Base-by-base conservation (phyloP, 108 stramenopile genomes). In the Skeletonema potamos region DNA sequence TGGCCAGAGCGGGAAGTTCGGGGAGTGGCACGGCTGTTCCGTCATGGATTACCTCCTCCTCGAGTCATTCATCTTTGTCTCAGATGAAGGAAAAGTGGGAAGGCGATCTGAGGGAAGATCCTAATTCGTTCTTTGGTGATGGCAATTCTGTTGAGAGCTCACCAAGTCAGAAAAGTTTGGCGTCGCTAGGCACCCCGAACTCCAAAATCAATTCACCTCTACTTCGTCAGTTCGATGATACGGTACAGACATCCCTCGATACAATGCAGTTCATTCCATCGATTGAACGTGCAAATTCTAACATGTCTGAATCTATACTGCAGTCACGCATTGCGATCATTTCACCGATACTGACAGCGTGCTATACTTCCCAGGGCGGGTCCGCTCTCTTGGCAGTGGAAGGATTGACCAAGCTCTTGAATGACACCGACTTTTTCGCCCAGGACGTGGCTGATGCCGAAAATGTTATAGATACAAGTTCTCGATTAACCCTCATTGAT, bases 321-420 rank as follows among this genome's bases (percentile, higher is more conserved):
- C 85, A 91, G 66, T 62, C 81, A 27, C 70, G 91, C 46, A 72
- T 81, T 58, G 74, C 92, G 0, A 69, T 89, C 27, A 66, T 95
- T 46, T 85, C 84, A 7, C 94, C 94, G 1, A 85, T 93, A 54
- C 68, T 95, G 9, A 93, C 94, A 11, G 82, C 94, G n/a, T 93
- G 90, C 77, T 95, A 95, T 73, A 92, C 85, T 48, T 85, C 85
- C 44, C 94, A 95, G 65, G 94, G 94, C 15, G 92, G 92, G 2
- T 82, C 89, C 26, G 85, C 90, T 15, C 76, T 93, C 15, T 17
- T 92, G n/a, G 90, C 92, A 17, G 87, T 95, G 11, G 89, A 91
- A 70, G 92, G 92, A 7, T 74, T 95, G 33, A 79, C 46, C 2
- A 66, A 78, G n/a, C 62, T 95, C 33, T 64, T 95, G 48, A 85